A percentile compares a stretch with the other conserved stretches of the same genome.
phyloP scores from a whole-genome alignment of 2,329 filamentous ascomycete species.

The Xylariales sp. region DNA sequence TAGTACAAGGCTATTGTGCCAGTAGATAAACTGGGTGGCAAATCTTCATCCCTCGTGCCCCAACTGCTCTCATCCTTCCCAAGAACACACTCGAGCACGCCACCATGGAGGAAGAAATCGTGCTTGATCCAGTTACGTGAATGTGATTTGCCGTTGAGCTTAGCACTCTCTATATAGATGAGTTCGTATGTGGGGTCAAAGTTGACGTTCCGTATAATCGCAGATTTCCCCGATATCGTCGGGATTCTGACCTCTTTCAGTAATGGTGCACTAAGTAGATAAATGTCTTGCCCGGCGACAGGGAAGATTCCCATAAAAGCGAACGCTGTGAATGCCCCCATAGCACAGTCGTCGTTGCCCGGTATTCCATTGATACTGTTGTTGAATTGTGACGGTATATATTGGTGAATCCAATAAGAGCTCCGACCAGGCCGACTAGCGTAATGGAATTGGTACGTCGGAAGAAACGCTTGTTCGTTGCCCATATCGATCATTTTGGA shows the following conservation, averaged over 20 bases:
- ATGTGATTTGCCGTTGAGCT: conserved; percentile 51
- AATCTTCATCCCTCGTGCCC: conserved; percentile 51
- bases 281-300: conserved; percentile 49
- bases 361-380: conserved; percentile 53
- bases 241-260: conserved; percentile 40
- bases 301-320: conserved; percentile 50
- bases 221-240: conserved; percentile 39
- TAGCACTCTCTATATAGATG: conserved; percentile 58
- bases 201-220: conserved; percentile 40
- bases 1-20: conserved; percentile 7
- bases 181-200: conserved; percentile 26
- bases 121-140: conserved; percentile 60
- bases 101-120: conserved; percentile 56
- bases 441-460: conserved; percentile 59
- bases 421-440: conserved; percentile 57
- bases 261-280: conserved; percentile 46
- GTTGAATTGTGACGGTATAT: conserved; percentile 66
- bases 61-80: conserved; percentile 51
- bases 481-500: conserved; percentile 65
- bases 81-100: conserved; percentile 52
- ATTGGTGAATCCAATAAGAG: conserved; percentile 52
- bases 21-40: conserved; percentile 49
- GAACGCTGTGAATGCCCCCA: conserved; percentile 48
- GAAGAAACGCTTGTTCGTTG: conserved; percentile 53
- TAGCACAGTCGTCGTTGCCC: conserved; percentile 52